Evolutionary conservation across 495 filamentous ascomycete species (phyloP), one percentile per base, ranked within the genome.

Genomic region (Tetracladium marchalianum): DNA sequence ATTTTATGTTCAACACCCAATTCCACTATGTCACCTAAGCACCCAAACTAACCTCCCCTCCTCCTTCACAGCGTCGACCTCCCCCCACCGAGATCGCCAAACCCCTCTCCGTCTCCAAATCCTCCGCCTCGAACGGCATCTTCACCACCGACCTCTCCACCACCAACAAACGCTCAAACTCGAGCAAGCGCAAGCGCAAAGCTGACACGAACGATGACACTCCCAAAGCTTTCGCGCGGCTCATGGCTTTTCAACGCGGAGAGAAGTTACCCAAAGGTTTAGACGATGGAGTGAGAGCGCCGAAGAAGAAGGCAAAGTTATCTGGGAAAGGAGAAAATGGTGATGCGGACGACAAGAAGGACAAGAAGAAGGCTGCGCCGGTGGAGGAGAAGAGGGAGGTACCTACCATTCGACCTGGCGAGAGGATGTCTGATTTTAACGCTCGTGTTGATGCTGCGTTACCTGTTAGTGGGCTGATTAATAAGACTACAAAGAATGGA

Each of bases 381-480:
- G 53, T 52, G 34, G 37, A 35, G 1, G 50, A 51, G 31, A 37
- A 44, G 11, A 39, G 43, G 1, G 59, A 65, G 6, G 51, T 75
- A 1, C 83, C 77, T 5, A 85, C 72, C 39, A 95, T 98, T 41
- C 68, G 76, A 10, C 87, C 89, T 0, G 84, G 85, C 15, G 92
- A 98, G 63, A 72, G 74, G 19, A 68, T 98, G 47, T 78, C 78
- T 1, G 85, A 92, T 46, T 98, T 94, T 60, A 67, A 77, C 2
- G 81, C 85, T 34, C 80, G 92, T 5, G 92, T 98, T 7, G 82
- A 97, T 56, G 83, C 85, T 22, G 82, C 85, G 1, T 65, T 98
- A 17, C 92, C 92, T 0, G 61, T 98, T 9, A 65, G 77, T 13
- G 75, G 71, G 0, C 64, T 85, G 50, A 75, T 81, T 15, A 74